These are phyloP conservation scores for Wickerhamomyces pijperi DNA, from an alignment of 805 yeast species.

Conservation along the genomic window DNA sequence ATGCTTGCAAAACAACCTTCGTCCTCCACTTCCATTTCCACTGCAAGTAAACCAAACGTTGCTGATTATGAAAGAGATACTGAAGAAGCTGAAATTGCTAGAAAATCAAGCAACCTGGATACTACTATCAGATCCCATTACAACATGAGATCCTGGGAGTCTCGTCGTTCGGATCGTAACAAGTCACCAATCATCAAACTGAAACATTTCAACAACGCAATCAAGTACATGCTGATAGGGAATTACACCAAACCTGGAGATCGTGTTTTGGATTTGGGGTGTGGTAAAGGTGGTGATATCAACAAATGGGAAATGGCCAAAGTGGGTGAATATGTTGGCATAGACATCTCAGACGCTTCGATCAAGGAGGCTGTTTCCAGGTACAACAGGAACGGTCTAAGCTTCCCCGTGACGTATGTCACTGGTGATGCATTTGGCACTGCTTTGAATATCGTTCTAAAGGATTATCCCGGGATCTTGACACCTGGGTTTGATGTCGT, in stretches of 20 bases:
- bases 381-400: conserved; percentile 42
- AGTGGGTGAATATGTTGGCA: conserved; percentile 71
- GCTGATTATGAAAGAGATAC: conserved; percentile 3
- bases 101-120: conserved; percentile 29
- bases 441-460: conserved; percentile 55
- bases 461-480: conserved; percentile 48
- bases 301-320: conserved; percentile 75
- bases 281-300: conserved; percentile 98
- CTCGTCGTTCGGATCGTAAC: conserved; percentile 51
- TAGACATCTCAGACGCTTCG: conserved; percentile 86
- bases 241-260: conserved; percentile 47
- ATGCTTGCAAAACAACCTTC: too few relatives aligned
- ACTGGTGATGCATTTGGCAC: conserved; percentile 87
- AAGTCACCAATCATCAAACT: conserved; percentile 78
- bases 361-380: conserved; percentile 76
- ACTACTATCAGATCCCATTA: conserved; percentile 74
- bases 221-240: conserved; percentile 75
- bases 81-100: conserved; percentile 16
- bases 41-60: background rate
- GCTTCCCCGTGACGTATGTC: conserved; percentile 74
- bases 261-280: conserved; percentile 75
- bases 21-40: background rate
- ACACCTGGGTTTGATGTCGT: conserved; percentile 79
- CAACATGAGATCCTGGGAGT: conserved; percentile 67
- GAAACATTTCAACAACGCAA: conserved; percentile 83